Evolutionary conservation across 345 rosid genomes (phyloP).

Genomic region (Boechera retrofracta): DNA sequence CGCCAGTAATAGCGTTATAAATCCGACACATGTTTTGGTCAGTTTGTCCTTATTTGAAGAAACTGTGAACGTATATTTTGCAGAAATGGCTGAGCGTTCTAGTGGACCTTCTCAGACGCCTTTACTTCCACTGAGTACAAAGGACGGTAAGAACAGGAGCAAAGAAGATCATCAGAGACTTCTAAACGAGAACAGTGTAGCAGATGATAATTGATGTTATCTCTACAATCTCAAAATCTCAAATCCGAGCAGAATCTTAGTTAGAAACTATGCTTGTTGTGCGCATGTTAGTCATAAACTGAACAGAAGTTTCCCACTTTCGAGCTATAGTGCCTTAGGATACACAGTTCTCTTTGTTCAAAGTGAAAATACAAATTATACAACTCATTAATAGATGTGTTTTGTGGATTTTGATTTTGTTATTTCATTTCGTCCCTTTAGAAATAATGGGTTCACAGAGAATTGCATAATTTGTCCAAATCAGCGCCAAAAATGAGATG

Average conservation of each 20-base stretch:
- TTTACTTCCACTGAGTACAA: conserved; percentile 59
- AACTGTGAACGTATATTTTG: conserved; percentile 24
- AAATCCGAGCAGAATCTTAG: background rate
- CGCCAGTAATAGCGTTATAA: background rate
- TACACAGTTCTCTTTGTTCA: background rate
- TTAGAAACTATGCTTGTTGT: background rate
- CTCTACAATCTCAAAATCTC: background rate
- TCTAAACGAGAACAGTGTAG: conserved; percentile 53
- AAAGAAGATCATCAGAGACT: conserved; percentile 70
- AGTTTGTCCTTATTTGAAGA: conserved; percentile 3
- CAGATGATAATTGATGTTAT: conserved; percentile 26
- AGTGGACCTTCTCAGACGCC: conserved; percentile 49
- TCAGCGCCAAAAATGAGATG: conserved; percentile 25
- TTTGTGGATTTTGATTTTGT: background rate
- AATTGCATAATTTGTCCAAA: conserved; percentile 27
- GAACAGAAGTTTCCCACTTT: background rate
- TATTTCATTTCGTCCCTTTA: conserved; percentile 32
- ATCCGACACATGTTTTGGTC: background rate
- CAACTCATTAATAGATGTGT: background rate
- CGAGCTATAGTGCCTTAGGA: background rate
- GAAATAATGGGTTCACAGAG: conserved; percentile 22
- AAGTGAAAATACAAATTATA: background rate
- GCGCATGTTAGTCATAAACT: background rate
- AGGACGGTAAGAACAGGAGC: conserved; percentile 59
- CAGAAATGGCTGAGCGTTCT: conserved; percentile 78